Evolutionary conservation across 495 filamentous ascomycete species (phyloP).

Genomic region (Hyaloscypha finlandica): DNA sequence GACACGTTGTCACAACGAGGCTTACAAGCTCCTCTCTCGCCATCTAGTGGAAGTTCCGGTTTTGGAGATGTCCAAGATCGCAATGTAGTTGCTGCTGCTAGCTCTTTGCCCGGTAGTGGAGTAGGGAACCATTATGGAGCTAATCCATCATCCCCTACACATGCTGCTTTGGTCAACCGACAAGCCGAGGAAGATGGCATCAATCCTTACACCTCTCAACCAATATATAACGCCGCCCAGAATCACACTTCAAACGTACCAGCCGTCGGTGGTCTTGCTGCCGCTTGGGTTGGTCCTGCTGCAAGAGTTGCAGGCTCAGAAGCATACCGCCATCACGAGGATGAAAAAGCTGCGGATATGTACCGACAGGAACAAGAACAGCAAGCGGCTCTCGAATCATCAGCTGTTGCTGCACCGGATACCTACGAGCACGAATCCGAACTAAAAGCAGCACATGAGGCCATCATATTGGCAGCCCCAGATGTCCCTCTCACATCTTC

Average conservation of each 20-base stretch:
- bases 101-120: constrained; percentile 51
- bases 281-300: constrained; percentile 22
- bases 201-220: constrained; percentile 46
- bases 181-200: constrained; percentile 46
- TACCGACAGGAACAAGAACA: constrained; percentile 11
- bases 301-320: constrained; percentile 17
- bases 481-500: constrained; percentile 6
- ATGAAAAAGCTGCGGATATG: constrained; percentile 5
- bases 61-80: constrained; percentile 53
- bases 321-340: constrained; percentile 23
- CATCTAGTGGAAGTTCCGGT: constrained; percentile 73
- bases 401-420: constrained; percentile 23
- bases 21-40: constrained; percentile 73
- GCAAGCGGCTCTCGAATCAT: constrained; percentile 22
- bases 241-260: background rate
- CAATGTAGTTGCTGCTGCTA: constrained; percentile 52
- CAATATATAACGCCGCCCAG: constrained; percentile 19
- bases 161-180: constrained; percentile 40
- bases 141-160: constrained; percentile 27
- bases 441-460: constrained; percentile 19
- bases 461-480: constrained; percentile 20
- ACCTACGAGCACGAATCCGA: constrained; percentile 13
- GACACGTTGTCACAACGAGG: constrained; percentile 57
- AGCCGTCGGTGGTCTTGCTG: constrained; percentile 2
- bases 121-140: constrained; percentile 34